phyloP scores from a whole-genome alignment of 1,284 basidiomycete species.

The Austropuccinia psidii region DNA sequence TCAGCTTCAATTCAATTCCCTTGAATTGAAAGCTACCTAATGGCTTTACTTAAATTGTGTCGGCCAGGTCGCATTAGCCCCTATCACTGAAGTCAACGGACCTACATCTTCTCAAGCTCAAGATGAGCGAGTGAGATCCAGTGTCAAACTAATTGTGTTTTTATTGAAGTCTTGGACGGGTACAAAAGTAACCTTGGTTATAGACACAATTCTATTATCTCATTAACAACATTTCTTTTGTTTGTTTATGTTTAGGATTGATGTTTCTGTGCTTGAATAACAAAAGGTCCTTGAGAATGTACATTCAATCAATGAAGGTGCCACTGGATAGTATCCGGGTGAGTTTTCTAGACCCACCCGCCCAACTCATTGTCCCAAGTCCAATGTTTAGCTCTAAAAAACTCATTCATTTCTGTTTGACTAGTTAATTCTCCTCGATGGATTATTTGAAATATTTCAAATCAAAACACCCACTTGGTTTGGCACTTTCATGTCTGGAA shows the following conservation, averaged over 20 bases:
- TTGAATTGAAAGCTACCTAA: background rate
- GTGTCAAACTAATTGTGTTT: conserved; percentile 67
- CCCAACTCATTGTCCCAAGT: too few species aligned
- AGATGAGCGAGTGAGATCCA: conserved; percentile 65
- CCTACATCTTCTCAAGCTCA: conserved; percentile 61
- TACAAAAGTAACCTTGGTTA: conserved; percentile 48
- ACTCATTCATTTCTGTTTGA: conserved; percentile 1
- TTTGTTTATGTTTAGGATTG: conserved; percentile 56
- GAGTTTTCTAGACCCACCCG: conserved; percentile 43
- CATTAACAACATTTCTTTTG: background rate
- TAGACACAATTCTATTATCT: background rate
- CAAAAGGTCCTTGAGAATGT: conserved; percentile 70
- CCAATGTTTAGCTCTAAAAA: too few species aligned
- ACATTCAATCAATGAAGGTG: conserved; percentile 78
- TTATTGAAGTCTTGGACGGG: conserved; percentile 91
- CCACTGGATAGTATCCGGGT: conserved; percentile 79
- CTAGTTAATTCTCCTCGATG: conserved; percentile 81
- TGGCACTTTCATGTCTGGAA: conserved; percentile 76
- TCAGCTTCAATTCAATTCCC: background rate
- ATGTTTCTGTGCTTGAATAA: conserved; percentile 91
- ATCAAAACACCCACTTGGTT: conserved; percentile 85
- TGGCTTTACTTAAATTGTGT: conserved; percentile 38
- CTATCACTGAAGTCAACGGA: conserved; percentile 82
- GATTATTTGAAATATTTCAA: conserved; percentile 87
- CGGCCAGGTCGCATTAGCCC: conserved; percentile 67